Conservation (phyloP, 495 filamentous ascomycete genomes). For the Aspergillus ellipticus region DNA sequence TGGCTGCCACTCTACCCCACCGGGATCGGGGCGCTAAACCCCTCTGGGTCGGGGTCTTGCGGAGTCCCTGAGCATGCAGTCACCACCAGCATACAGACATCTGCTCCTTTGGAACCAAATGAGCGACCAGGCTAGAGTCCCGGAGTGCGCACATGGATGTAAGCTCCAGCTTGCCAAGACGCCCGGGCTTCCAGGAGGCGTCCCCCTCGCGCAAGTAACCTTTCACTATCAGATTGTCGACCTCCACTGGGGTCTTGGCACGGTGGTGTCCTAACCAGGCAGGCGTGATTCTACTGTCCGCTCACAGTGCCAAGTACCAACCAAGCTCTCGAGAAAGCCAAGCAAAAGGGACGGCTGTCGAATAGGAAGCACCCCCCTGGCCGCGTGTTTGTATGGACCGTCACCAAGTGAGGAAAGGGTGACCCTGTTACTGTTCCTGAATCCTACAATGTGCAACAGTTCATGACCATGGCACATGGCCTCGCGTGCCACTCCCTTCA, state of each 20-base stretch:
- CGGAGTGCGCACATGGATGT: too few relatives aligned
- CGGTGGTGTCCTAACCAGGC: neutral
- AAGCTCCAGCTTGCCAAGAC: too few relatives aligned
- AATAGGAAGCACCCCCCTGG: neutral
- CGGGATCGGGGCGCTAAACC: neutral
- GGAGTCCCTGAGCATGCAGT: neutral
- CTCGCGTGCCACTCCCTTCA: neutral
- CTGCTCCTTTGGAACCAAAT: too few relatives aligned
- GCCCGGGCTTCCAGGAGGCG: too few relatives aligned
- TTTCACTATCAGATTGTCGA: too few relatives aligned
- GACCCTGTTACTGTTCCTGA: neutral
- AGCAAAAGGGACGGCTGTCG: neutral
- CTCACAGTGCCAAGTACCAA: neutral
- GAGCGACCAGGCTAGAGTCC: too few relatives aligned
- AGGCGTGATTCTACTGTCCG: neutral
- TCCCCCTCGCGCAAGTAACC: too few relatives aligned
- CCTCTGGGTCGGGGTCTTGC: neutral
- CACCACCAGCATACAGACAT: too few relatives aligned
- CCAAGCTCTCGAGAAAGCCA: neutral
- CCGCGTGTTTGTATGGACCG: neutral
- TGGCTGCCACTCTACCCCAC: neutral
- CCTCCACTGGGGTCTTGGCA: neutral
- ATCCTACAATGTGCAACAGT: neutral
- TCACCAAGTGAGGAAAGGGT: neutral
- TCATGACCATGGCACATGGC: conserved; percentile 6